Evolutionary conservation across 208 protist species (phyloP), one percentile per base, ranked within the genome.

Genomic region (Trypanosoma vivax): DNA sequence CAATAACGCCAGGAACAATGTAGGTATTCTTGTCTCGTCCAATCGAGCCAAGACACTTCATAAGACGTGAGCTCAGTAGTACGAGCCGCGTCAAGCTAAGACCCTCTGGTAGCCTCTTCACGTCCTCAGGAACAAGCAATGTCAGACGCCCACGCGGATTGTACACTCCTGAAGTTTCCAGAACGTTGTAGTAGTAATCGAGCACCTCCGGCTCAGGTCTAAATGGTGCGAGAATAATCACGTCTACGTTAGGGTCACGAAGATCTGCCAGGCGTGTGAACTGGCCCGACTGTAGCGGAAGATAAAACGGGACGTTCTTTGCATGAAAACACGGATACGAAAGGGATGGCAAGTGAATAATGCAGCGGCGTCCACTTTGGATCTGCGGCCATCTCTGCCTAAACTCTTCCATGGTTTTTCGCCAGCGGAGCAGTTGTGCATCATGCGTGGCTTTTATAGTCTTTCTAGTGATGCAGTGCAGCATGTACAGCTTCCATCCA

Each of bases 341-440:
- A 14, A 96, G 62, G 10, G 89, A 96, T 10, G 89, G 86, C 4
- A 93, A 42, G 71, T 96, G 89, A 49, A 96, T 68, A 50, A 92
- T 57, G n/a, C 66, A 75, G 29, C 89, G 73, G 1, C 68, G 60
- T 7, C 51, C 50, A 5, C 75, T 59, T n/a, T 77, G 65, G 27
- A 92, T 90, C 27, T 59, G 42, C 0, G 75, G 74, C 86, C 89
- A 95, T 3, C 61, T 51, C 14, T 50, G 46, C 5, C 50, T 73
- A 62, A 95, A 95, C 1, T 76, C 60, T n/a, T 78, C 83, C 83
- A 92, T 91, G 11, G 83, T 92, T 37, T 83, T 66, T 30, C 65
- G 63, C 86, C 89, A 95, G 25, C 72, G 71, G 29, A 71, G 46
- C 28, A 88, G 39, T 21, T 70, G 65, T 4, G 77, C 79, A 34